Base-by-base conservation (phyloP, 2,329 filamentous ascomycete species). In the Aspergillus sp. region DNA sequence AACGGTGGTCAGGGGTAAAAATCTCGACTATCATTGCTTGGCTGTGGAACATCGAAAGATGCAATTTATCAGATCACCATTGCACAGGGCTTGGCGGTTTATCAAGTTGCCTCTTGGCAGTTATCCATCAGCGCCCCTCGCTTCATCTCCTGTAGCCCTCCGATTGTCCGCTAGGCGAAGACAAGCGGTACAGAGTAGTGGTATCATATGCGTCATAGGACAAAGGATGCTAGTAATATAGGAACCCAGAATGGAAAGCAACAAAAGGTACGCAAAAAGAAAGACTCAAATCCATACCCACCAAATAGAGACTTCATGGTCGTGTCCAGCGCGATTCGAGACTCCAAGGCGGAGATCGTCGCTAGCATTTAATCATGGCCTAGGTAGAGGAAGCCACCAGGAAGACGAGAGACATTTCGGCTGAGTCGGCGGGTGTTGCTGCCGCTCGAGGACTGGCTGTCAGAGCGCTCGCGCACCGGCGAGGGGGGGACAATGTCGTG, bases 371-470 rank as follows among this genome's bases (percentile, higher is more conserved):
- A 47, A 58, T 63, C 53, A 63, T 72, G 64, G 54, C 72, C 72
- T 25, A 74, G 66, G 63, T 64, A 72, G 52, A 73, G 70, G 63
- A 71, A 74, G 30, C 69, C 71, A 43, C 52, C 64, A 2, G 71
- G 69, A 13, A 70, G 61, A 7, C 63, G 63, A 17, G 61, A 61
- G 25, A 57, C 54, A 15, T 41, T 31, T 8, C 45, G 57, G 28
- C 52, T 38, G 8, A 61, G 30, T 46, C 41, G 51, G 15, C 31
- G 38, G 30, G 31, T 38, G 31, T 30, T 54, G 31, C 51, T 54
- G 51, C 11, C 34, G 41, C 41, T 45, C 31, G 41, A 46, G 15
- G 41, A 46, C 25, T 70, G 68, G 64, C 71, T 73, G 13, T 41
- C 34, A 15, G 34, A 41, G 11, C 34, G 34, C 30, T 25, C 25